Evolutionary conservation across 257 asterid genomes (phyloP).

Genomic region (Solanum pennellii): DNA sequence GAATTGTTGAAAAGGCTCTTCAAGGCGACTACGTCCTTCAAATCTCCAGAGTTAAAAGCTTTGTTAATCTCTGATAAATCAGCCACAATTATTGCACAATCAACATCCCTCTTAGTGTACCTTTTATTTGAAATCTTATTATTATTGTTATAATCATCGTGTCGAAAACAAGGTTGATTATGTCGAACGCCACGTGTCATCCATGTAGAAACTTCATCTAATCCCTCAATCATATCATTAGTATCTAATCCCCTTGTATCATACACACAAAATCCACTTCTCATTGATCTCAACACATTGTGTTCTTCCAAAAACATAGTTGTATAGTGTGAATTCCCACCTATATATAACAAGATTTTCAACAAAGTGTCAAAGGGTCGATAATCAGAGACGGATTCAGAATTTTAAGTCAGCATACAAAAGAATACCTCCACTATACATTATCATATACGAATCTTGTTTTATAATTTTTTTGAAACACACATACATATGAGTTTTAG

Average conservation of each 20-base stretch:
- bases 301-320: constrained; percentile 62
- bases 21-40: constrained; percentile 32
- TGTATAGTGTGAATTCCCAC: constrained; percentile 32
- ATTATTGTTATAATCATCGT: constrained; percentile 14
- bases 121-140: constrained; percentile 9
- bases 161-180: constrained; percentile 43
- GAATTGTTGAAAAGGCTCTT: constrained; percentile 30
- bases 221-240: constrained; percentile 21
- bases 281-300: constrained; percentile 51
- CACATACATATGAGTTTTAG: too few species aligned
- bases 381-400: not conserved
- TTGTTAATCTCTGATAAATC: constrained; percentile 34
- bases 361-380: not conserved
- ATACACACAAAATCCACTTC: constrained; percentile 54
- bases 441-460: not conserved
- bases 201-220: constrained; percentile 49
- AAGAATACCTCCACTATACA: not conserved
- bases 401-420: not conserved
- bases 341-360: not conserved
- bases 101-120: constrained; percentile 38
- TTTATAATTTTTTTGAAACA: too few species aligned
- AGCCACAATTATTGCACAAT: constrained; percentile 51
- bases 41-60: constrained; percentile 36
- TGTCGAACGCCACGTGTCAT: constrained; percentile 45
- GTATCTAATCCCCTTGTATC: constrained; percentile 55